Base-by-base conservation (phyloP, 306 rosid species). In the Dalbergia cochinchinensis region DNA sequence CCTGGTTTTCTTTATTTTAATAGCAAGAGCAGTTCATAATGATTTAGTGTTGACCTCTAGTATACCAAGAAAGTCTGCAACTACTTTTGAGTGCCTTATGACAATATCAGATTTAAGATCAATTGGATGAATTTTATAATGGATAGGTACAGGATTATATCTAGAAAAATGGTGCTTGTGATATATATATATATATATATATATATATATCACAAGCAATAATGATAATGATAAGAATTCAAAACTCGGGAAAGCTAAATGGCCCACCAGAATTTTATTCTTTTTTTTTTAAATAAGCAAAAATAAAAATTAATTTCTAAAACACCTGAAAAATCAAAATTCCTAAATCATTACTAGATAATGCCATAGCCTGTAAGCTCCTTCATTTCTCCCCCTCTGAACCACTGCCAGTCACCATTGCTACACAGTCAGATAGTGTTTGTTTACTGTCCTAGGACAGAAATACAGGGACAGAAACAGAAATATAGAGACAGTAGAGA, bases 71-170 rank as follows among this genome's bases (percentile, higher is more conserved):
- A 70, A 82, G 20, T 53, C 57, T 20, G 19, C 78, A 15, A 64
- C n/a, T 44, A 31, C 16, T 31, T 61, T 7, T 41, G 11, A 41
- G 68, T 70, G 35, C 73, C 41, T 39, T 8, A 54, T 26, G 22
- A 20, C 34, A 22, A 73, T 65, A 54, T 64, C 26, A n/a, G 66
- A 80, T 54, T 72, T 12, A 64, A 72, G 50, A 80, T 72, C 64
- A 80, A 37, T 60, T 39, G 59, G 67, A 71, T 8, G 11, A 19
- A 35, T 51, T 64, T 19, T 51, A 65, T 20, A 64, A 76, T 51
- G 65, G 57, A 65, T 20, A 50, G 10, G 71, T 26, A 60, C 18
- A 33, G 18, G 51, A 69, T 45, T 19, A 47, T 61, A 58, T 7
- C 20, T 20, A 54, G 48, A 54, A 39, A 1, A 66, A 67, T 16